Evolutionary conservation across 1,284 basidiomycete species (phyloP), one percentile per base, ranked within the genome.

Genomic region (Meripilus lineatus): DNA sequence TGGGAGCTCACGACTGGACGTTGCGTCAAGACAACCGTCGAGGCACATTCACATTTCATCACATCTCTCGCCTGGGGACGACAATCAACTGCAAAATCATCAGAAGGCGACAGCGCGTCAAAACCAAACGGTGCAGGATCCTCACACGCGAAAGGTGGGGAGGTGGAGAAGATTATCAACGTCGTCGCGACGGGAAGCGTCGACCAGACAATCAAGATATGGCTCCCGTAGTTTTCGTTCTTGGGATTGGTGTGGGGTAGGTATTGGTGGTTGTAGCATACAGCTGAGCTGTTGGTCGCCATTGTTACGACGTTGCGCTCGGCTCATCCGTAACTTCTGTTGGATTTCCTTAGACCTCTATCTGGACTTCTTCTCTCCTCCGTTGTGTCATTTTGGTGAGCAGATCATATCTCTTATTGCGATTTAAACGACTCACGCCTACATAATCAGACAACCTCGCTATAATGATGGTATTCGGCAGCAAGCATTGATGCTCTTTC

Each of bases 41-140:
- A 93, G 50, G 90, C 89, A 1, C 92, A 94, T 61, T 75, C 74
- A 3, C 90, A 92, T 58, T 94, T 95, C 58, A 84, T 92, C 3
- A 81, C 84, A 21, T 83, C 79, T n/a, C 74, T 92, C 50, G 72
- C 82, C 4, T 93, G 89, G 89, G 89, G 88, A 6, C 70, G 86
- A 35, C 78, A 84, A 28, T 48, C 63, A 23, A 42, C 46, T 8
- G 23, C 47, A 8, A 24, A 20, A 18, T 14, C 32, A 8, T 11
- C 25, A 4, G 40, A 40, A 1, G 44, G 38, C n/a, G 41, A 25
- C 13, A 21, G 35, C 1, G 23, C 48, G 5, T n/a, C n/a, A n/a
- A 70, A 70, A 47, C 45, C 56, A 49, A 58, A 71, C 59, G 66
- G 66, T 18, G 57, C 63, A 30, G 8, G 10, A 30, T n/a, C n/a